phyloP scores from a whole-genome alignment of 495 filamentous ascomycete genomes.

The Penicillium ucsense region DNA sequence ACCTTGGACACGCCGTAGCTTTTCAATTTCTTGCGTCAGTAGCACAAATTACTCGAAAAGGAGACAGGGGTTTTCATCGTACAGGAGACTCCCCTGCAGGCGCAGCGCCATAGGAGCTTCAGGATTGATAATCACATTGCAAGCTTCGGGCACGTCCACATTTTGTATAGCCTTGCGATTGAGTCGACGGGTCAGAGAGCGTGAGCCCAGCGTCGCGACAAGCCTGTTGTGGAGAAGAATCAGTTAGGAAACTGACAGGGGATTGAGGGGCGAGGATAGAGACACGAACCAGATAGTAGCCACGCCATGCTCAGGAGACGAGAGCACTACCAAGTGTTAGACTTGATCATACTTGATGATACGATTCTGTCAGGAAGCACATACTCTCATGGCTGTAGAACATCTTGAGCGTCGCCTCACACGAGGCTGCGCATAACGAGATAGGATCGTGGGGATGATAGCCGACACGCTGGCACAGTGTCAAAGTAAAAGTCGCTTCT shows the following conservation, averaged over 20 bases:
- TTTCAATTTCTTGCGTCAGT: background rate
- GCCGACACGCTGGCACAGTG: too few relatives aligned
- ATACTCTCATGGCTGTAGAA: conserved; percentile 88
- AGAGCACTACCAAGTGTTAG: conserved; percentile 56
- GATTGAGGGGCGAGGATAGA: too few relatives aligned
- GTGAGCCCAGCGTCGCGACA: conserved; percentile 78
- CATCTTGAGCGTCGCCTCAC: conserved; percentile 40
- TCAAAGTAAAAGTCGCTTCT: too few relatives aligned
- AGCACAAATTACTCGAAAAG: background rate
- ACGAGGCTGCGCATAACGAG: background rate
- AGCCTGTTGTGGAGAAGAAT: conserved; percentile 48
- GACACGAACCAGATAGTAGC: conserved; percentile 75
- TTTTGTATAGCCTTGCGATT: conserved; percentile 81
- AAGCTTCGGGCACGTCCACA: conserved; percentile 80
- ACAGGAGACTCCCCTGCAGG: conserved; percentile 82
- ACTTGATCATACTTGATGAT: conserved; percentile 7
- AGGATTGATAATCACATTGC: conserved; percentile 73
- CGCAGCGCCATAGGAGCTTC: conserved; percentile 84
- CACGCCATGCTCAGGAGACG: conserved; percentile 78
- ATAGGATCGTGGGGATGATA: too few relatives aligned
- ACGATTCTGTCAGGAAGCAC: background rate
- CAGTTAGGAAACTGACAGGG: too few relatives aligned
- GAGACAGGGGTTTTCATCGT: conserved; percentile 6
- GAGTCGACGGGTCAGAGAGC: conserved; percentile 61
- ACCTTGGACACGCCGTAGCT: conserved; percentile 79